Percentiles rank a stretch among this genome's conserved stretches.
These are phyloP conservation scores for Smallanthus sonchifolius DNA, from an alignment of 129 eudicot species.

Conservation along the genomic window DNA sequence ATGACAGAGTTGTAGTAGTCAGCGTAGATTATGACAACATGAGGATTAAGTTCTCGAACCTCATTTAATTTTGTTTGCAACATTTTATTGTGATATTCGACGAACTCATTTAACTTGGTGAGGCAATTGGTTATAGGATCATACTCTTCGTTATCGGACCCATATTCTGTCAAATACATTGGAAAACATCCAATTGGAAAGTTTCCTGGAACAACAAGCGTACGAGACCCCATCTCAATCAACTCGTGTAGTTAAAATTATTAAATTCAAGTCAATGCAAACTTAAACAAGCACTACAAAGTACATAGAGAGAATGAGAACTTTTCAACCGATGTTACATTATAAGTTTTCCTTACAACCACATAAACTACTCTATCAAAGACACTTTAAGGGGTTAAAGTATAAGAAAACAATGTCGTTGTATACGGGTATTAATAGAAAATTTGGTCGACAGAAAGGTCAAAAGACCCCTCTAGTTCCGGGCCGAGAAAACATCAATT, in stretches of 20 bases:
- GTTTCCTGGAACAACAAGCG: constrained; percentile 28
- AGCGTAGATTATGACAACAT: constrained; percentile 21
- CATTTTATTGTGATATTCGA: constrained; percentile 14
- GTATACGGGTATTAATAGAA: not conserved
- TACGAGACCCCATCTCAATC: constrained; percentile 18
- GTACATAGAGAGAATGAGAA: too few species aligned
- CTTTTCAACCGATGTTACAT: too few species aligned
- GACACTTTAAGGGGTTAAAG: too few species aligned
- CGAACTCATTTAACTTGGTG: constrained; percentile 5
- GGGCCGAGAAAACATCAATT: too few species aligned
- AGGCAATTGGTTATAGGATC: constrained; percentile 16
- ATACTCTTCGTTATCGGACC: not conserved
- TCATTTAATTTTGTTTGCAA: constrained; percentile 10
- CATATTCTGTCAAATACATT: too few species aligned
- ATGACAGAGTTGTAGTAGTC: constrained; percentile 35
- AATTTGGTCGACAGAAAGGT: too few species aligned
- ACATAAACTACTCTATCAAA: too few species aligned
- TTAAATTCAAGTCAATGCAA: too few species aligned
- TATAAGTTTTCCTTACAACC: too few species aligned
- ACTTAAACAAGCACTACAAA: too few species aligned
- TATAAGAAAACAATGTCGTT: not conserved
- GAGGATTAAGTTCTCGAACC: constrained; percentile 1
- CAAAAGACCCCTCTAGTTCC: too few species aligned
- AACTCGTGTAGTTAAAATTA: constrained; percentile 26
- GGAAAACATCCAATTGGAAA: constrained; percentile 30